phyloP scores from a whole-genome alignment of 495 filamentous ascomycete species.

The Penicillium cataractarum region DNA sequence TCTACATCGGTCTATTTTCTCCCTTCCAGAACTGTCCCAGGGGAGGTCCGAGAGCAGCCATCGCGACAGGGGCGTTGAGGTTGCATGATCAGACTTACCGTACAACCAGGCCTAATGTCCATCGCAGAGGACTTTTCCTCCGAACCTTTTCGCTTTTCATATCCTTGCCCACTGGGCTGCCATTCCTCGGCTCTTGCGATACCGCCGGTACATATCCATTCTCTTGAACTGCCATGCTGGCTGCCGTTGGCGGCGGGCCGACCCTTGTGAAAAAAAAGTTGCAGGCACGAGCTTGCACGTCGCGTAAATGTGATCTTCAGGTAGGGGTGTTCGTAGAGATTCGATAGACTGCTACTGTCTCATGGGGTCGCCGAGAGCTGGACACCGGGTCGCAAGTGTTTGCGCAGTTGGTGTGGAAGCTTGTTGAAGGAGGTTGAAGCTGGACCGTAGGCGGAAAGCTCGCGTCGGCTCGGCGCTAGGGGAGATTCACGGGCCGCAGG shows the following conservation, averaged over 20 bases:
- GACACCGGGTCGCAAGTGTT: neutral
- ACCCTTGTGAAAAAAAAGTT: constrained; percentile 17
- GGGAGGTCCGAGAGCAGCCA: neutral
- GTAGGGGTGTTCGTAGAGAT: neutral
- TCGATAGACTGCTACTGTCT: constrained; percentile 2
- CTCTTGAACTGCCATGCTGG: constrained; percentile 31
- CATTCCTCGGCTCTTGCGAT: constrained; percentile 16
- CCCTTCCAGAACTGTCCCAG: neutral
- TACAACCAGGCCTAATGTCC: constrained; percentile 59
- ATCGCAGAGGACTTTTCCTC: constrained; percentile 45
- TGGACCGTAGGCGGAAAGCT: constrained; percentile 24
- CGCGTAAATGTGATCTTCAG: neutral
- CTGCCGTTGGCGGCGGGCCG: constrained; percentile 15
- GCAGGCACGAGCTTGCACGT: constrained; percentile 7
- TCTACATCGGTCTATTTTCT: neutral
- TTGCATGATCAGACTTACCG: constrained; percentile 53
- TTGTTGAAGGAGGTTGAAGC: constrained; percentile 13
- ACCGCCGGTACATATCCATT: constrained; percentile 33
- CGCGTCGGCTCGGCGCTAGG: constrained; percentile 35
- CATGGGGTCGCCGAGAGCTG: neutral
- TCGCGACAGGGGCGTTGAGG: neutral
- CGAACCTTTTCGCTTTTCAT: constrained; percentile 22
- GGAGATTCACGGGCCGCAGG: constrained; percentile 29
- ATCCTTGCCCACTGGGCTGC: neutral
- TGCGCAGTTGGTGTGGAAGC: neutral